These are phyloP conservation scores for Nemania abortiva DNA, from an alignment of 2,329 filamentous ascomycete genomes.

Conservation along the genomic window DNA sequence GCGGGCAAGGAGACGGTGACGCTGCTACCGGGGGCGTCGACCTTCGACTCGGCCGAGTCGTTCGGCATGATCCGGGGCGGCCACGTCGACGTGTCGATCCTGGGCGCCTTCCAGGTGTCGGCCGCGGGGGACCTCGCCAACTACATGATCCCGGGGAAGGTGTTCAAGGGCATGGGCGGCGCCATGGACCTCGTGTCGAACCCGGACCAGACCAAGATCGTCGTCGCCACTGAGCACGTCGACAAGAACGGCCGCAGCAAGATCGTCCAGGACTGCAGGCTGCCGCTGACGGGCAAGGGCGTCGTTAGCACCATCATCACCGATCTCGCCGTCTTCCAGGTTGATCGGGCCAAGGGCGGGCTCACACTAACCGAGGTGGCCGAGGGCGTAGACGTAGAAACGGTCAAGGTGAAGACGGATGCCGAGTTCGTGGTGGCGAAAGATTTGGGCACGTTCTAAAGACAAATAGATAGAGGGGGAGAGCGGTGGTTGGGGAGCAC, in stretches of 20 bases:
- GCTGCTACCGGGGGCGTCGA: slow-evolving; percentile 78
- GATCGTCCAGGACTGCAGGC: slow-evolving; percentile 71
- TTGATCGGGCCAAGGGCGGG: slow-evolving; percentile 70
- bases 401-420: slow-evolving; percentile 76
- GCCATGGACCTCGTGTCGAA: slow-evolving; percentile 81
- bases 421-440: slow-evolving; percentile 74
- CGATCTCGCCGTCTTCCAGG: slow-evolving; percentile 79
- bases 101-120: slow-evolving; percentile 84
- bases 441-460: slow-evolving; percentile 62
- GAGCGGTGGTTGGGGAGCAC: not conserved
- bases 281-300: slow-evolving; percentile 74
- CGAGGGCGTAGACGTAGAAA: slow-evolving; percentile 75
- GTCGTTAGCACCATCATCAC: slow-evolving; percentile 81
- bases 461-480: not conserved
- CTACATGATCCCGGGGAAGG: slow-evolving; percentile 91
- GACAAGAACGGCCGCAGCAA: slow-evolving; percentile 77
- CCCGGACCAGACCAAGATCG: slow-evolving; percentile 77
- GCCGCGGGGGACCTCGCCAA: slow-evolving; percentile 85
- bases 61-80: slow-evolving; percentile 91
- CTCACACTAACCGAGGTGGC: slow-evolving; percentile 78
- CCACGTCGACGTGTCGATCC: slow-evolving; percentile 84
- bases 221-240: slow-evolving; percentile 77
- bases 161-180: slow-evolving; percentile 88
- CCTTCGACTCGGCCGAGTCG: slow-evolving; percentile 83
- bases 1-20: slow-evolving; percentile 91